Conservation (phyloP, 441 rosid genomes). For the Populus tomentosa region DNA sequence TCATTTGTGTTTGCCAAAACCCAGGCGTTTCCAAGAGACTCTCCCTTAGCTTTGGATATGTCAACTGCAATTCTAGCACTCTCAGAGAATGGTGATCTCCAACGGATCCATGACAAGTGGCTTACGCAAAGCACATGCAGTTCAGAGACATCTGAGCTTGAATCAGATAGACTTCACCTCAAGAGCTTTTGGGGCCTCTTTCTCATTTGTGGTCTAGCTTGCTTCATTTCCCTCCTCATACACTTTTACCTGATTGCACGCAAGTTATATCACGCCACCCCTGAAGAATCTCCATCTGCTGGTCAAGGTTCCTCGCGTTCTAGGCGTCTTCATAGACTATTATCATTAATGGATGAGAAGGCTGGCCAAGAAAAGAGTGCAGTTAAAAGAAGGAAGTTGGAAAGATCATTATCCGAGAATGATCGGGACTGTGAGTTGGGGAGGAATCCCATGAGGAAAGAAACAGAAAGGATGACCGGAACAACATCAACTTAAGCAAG, state of each 20-base stretch:
- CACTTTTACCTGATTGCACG: conserved; percentile 50
- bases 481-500: conserved; percentile 1
- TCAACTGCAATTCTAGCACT: conserved; percentile 78
- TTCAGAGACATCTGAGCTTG: conserved; percentile 54
- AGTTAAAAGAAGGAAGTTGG: conserved; percentile 52
- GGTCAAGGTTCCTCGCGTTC: conserved; percentile 28
- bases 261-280: conserved; percentile 19
- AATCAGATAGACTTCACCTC: conserved; percentile 65
- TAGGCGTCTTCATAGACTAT: conserved; percentile 45
- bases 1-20: background rate
- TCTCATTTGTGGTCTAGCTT: conserved; percentile 70
- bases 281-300: conserved; percentile 27
- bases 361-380: conserved; percentile 36
- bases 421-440: conserved; percentile 33
- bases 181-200: conserved; percentile 87
- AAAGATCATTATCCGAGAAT: conserved; percentile 32
- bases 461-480: conserved; percentile 20
- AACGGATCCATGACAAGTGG: conserved; percentile 94
- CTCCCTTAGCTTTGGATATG: conserved; percentile 73
- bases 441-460: conserved; percentile 21
- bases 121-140: conserved; percentile 57
- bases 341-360: conserved; percentile 77
- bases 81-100: conserved; percentile 86
- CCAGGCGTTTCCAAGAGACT: conserved; percentile 88
- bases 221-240: conserved; percentile 58